These are phyloP conservation scores for Kwoniella dejecticola DNA, from an alignment of 768 basidiomycete species.

Conservation along the genomic window DNA sequence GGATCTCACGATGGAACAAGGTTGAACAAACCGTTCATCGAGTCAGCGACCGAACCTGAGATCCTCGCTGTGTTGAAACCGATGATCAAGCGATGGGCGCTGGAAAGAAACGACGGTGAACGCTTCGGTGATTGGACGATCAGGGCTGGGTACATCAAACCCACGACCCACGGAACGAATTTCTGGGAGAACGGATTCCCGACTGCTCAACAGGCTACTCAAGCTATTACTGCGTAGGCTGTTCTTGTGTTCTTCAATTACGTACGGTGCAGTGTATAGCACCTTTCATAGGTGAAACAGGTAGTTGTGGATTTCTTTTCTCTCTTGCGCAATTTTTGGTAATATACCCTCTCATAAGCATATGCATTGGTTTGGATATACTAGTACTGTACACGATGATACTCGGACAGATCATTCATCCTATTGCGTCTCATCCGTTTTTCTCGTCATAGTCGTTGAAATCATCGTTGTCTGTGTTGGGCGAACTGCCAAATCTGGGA, in stretches of 20 bases:
- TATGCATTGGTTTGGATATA: slow-evolving; percentile 17
- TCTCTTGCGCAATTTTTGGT: no score
- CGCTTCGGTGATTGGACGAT: slow-evolving; percentile 95
- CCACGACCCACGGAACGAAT: slow-evolving; percentile 75
- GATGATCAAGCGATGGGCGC: slow-evolving; percentile 92
- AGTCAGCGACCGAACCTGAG: slow-evolving; percentile 78
- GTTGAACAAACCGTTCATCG: slow-evolving; percentile 91
- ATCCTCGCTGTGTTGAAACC: slow-evolving; percentile 84
- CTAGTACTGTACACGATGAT: no score
- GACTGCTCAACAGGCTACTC: slow-evolving; percentile 9
- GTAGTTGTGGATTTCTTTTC: no score
- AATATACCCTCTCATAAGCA: slow-evolving; percentile 7
- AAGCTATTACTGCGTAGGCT: slow-evolving; percentile 16
- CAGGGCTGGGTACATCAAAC: slow-evolving; percentile 83
- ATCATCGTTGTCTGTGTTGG: no score
- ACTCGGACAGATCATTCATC: no score
- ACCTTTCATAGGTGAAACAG: no score
- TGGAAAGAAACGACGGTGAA: slow-evolving; percentile 83
- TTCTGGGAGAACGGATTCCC: slow-evolving; percentile 72
- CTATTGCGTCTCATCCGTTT: no score
- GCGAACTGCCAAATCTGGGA: slow-evolving; percentile 13
- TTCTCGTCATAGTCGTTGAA: no score
- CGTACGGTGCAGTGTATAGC: no score
- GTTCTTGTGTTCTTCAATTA: no score
- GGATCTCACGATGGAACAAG: slow-evolving; percentile 94